These are phyloP conservation scores for Talaromyces sp. DNA, from an alignment of 2,329 filamentous ascomycete species.

Conservation along the genomic window DNA sequence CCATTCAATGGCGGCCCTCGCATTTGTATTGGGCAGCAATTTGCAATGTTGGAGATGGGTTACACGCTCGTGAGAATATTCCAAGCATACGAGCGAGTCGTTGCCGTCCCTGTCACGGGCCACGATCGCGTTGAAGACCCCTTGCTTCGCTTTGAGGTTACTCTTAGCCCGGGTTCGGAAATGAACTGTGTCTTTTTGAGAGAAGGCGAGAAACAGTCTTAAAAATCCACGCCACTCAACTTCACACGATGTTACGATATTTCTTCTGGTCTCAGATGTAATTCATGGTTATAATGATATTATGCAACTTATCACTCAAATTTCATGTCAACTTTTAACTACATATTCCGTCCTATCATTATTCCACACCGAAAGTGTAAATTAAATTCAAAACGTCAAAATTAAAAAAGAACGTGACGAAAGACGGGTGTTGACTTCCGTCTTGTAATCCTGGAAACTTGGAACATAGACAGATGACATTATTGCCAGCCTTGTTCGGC, in stretches of 20 bases:
- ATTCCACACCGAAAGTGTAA: not conserved
- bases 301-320: not conserved
- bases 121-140: slow-evolving; percentile 31
- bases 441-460: not conserved
- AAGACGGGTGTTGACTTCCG: not conserved
- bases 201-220: slow-evolving; percentile 16
- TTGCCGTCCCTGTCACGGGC: slow-evolving; percentile 25
- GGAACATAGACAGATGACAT: not conserved
- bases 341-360: not conserved
- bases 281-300: not conserved
- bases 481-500: not conserved
- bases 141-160: slow-evolving; percentile 31
- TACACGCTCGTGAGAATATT: slow-evolving; percentile 42
- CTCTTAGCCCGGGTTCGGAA: slow-evolving; percentile 30
- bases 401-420: not conserved
- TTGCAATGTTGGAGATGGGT: slow-evolving; percentile 54
- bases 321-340: not conserved
- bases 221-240: not conserved
- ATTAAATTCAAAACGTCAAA: not conserved
- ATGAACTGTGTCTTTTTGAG: slow-evolving; percentile 36
- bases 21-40: slow-evolving; percentile 55
- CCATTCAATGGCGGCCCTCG: slow-evolving; percentile 50
- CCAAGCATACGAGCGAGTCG: slow-evolving; percentile 35
- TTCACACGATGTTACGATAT: not conserved
- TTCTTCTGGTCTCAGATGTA: not conserved